Conservation (phyloP, 2,329 filamentous ascomycete species). For the Tolypocladium guangdongense region DNA sequence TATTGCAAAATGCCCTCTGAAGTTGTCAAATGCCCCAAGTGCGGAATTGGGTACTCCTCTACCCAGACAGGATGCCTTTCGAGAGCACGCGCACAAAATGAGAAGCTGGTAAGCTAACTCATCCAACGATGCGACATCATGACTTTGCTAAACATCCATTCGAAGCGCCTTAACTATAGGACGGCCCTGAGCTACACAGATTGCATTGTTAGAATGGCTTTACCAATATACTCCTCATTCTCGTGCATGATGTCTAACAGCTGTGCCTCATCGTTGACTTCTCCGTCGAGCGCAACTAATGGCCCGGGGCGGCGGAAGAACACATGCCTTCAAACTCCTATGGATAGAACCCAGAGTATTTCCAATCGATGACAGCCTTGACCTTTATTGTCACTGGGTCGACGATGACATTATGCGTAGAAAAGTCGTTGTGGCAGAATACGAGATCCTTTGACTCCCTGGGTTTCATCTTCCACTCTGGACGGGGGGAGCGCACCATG, state of each 20-base stretch:
- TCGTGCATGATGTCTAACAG: conserved; percentile 3
- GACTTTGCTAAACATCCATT: too few species aligned
- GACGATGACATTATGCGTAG: conserved; percentile 5
- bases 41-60: too few species aligned
- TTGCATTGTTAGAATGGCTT: too few species aligned
- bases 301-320: conserved; percentile 13
- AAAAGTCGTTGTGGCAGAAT: conserved; percentile 7
- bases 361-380: conserved; percentile 26
- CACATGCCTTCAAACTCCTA: conserved; percentile 13
- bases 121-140: too few species aligned
- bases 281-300: conserved; percentile 14
- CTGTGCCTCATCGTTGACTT: conserved; percentile 9
- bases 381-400: conserved; percentile 17
- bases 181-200: too few species aligned
- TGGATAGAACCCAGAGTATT: conserved; percentile 24
- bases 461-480: conserved; percentile 6
- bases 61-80: too few species aligned
- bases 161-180: too few species aligned
- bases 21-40: too few species aligned
- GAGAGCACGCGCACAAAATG: too few species aligned
- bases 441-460: conserved; percentile 8
- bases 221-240: too few species aligned
- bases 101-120: too few species aligned
- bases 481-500: conserved; percentile 1
- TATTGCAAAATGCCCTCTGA: too few species aligned